These are phyloP conservation scores for Sugiyamaella qingdaonensis DNA, from an alignment of 805 yeast species.

Conservation along the genomic window DNA sequence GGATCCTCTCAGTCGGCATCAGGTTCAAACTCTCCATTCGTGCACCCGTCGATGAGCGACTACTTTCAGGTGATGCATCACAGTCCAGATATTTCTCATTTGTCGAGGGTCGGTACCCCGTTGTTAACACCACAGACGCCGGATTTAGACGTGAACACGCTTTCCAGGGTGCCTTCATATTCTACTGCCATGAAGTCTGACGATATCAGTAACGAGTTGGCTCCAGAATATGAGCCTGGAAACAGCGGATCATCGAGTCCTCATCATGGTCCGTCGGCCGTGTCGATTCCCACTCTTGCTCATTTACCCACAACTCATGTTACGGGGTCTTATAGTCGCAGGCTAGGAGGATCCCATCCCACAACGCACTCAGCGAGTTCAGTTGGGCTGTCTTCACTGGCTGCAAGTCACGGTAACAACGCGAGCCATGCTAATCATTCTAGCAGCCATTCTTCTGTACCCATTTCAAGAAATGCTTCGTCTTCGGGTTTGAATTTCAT, in stretches of 20 bases:
- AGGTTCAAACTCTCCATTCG: slow-evolving; percentile 12
- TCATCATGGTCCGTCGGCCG: slow-evolving; percentile 5
- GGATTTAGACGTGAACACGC: slow-evolving; percentile 35
- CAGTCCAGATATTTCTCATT: slow-evolving; percentile 18
- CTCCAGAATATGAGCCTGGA: slow-evolving; percentile 61
- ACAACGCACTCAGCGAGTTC: slow-evolving; percentile 6
- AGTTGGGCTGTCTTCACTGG: neutral
- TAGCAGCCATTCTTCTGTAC: slow-evolving; percentile 2
- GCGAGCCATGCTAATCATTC: neutral
- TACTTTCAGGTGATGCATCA: slow-evolving; percentile 4
- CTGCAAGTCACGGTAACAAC: neutral
- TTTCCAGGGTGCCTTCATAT: slow-evolving; percentile 82
- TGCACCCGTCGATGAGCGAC: slow-evolving; percentile 6
- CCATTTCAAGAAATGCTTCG: slow-evolving; percentile 14
- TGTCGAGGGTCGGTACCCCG: slow-evolving; percentile 18
- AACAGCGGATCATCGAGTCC: slow-evolving; percentile 22
- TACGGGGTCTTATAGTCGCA: neutral
- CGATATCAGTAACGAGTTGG: slow-evolving; percentile 39
- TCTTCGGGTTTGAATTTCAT: slow-evolving; percentile 9
- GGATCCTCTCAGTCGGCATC: slow-evolving; percentile 8
- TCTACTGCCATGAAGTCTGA: slow-evolving; percentile 66
- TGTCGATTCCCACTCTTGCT: slow-evolving; percentile 8
- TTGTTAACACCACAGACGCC: slow-evolving; percentile 5
- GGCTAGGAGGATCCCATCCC: slow-evolving; percentile 1
- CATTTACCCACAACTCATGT: slow-evolving; percentile 5